Percentiles rank a stretch among this genome's conserved stretches.
Conservation (phyloP, 495 filamentous ascomycete species). For the Pyronema omphalodes region DNA sequence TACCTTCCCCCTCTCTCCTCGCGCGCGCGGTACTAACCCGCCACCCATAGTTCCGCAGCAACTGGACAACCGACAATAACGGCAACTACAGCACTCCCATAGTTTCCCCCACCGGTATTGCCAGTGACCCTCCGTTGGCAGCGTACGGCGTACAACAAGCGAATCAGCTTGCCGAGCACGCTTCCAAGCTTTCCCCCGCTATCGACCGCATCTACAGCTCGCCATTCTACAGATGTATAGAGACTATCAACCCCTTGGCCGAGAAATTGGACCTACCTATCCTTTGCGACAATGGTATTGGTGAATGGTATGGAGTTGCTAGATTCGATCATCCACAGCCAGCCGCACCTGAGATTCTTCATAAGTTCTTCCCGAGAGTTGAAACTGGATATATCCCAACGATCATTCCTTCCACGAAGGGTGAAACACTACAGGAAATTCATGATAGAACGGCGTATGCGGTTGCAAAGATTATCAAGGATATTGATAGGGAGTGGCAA, state of each 20-base stretch:
- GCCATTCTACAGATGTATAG: slow-evolving; percentile 82
- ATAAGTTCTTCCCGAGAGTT: slow-evolving; percentile 43
- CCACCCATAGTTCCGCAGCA: slow-evolving; percentile 59
- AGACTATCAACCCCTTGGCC: slow-evolving; percentile 60
- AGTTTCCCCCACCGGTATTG: slow-evolving; percentile 63
- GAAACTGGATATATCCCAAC: slow-evolving; percentile 36
- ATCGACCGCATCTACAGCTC: slow-evolving; percentile 63
- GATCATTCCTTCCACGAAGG: slow-evolving; percentile 45
- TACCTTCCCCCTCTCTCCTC: slow-evolving; percentile 30
- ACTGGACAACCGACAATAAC: slow-evolving; percentile 66
- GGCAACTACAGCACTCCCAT: slow-evolving; percentile 53
- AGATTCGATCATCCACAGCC: slow-evolving; percentile 70
- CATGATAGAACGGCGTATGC: slow-evolving; percentile 62
- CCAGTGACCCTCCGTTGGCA: slow-evolving; percentile 72
- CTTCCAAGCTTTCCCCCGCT: slow-evolving; percentile 42
- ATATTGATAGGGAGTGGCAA: slow-evolving; percentile 43
- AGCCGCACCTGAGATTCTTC: slow-evolving; percentile 38
- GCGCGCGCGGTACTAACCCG: slow-evolving; percentile 7
- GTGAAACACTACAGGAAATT: slow-evolving; percentile 59
- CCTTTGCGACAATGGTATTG: slow-evolving; percentile 19
- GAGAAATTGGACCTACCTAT: slow-evolving; percentile 31
- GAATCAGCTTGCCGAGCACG: slow-evolving; percentile 51
- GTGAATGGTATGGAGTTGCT: slow-evolving; percentile 78
- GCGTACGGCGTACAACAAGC: slow-evolving; percentile 71
- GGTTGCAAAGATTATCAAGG: slow-evolving; percentile 48